Conservation (phyloP, 2,329 filamentous ascomycete genomes). For the Microdochium paspali region DNA sequence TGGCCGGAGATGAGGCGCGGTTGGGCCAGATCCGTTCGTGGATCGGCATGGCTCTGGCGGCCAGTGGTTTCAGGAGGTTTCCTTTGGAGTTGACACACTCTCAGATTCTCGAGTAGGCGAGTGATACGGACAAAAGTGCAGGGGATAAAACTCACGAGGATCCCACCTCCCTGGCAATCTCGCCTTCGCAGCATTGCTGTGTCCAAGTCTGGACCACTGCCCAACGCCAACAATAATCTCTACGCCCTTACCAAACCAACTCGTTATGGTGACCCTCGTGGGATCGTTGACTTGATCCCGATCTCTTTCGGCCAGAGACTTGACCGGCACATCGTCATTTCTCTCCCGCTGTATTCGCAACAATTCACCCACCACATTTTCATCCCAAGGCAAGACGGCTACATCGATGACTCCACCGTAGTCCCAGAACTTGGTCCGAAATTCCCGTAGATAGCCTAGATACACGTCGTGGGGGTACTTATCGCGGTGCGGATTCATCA, state of each 20-base stretch:
- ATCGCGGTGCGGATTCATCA: neutral
- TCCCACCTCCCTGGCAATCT: neutral
- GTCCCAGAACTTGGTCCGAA: neutral
- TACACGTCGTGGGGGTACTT: neutral
- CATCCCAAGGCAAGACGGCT: neutral
- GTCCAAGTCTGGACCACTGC: neutral
- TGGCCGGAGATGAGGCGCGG: neutral
- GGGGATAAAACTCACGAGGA: neutral
- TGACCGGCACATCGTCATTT: neutral
- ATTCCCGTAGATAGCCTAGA: neutral
- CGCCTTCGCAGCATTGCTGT: neutral
- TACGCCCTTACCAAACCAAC: no score
- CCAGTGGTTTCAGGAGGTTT: neutral
- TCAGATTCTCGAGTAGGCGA: neutral
- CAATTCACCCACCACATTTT: no score
- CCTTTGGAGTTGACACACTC: neutral
- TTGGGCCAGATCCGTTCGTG: neutral
- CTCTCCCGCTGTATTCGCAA: no score
- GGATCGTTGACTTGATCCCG: neutral
- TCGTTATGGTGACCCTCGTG: neutral
- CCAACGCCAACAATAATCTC: neutral
- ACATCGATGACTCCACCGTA: neutral
- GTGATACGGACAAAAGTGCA: neutral
- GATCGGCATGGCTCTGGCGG: neutral
- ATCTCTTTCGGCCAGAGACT: neutral